phyloP scores from a whole-genome alignment of 441 rosid species.

The Erysimum pusillum region DNA sequence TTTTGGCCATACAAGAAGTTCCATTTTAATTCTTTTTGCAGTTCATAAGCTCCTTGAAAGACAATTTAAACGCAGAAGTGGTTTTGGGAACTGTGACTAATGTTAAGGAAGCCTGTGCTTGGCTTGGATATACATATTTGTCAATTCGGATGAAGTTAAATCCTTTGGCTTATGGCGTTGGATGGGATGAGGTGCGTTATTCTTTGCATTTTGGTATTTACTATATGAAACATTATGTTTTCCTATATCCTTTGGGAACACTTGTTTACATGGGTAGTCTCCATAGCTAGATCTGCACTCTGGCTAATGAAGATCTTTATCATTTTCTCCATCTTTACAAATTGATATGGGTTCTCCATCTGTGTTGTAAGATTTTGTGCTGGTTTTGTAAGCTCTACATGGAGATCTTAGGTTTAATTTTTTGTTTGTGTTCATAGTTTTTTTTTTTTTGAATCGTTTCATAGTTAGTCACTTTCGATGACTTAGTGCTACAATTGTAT shows the following conservation, averaged over 20 bases:
- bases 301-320: conserved; percentile 24
- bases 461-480: too few species aligned
- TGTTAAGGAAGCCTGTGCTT: conserved; percentile 98
- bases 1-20: conserved; percentile 26
- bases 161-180: conserved; percentile 98
- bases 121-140: conserved; percentile 99
- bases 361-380: conserved; percentile 19
- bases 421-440: conserved; percentile 18
- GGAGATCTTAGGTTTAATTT: too few species aligned
- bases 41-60: conserved; percentile 96
- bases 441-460: too few species aligned
- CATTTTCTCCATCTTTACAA: neutral
- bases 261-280: conserved; percentile 21
- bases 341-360: neutral
- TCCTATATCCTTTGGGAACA: conserved; percentile 21
- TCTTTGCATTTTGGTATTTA: conserved; percentile 25
- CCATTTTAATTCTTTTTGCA: conserved; percentile 53
- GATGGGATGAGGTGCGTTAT: conserved; percentile 95
- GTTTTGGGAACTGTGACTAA: conserved; percentile 98
- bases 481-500: too few species aligned
- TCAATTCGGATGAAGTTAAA: conserved; percentile 97
- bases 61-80: conserved; percentile 97
- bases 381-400: conserved; percentile 30
- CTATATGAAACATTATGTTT: conserved; percentile 12
- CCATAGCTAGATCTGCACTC: conserved; percentile 23